A percentile compares a stretch with the other conserved stretches of the same genome.
These are phyloP conservation scores for Rhizopus arrhizus DNA, from an alignment of 371 early-diverging fungal genomes.

Conservation along the genomic window DNA sequence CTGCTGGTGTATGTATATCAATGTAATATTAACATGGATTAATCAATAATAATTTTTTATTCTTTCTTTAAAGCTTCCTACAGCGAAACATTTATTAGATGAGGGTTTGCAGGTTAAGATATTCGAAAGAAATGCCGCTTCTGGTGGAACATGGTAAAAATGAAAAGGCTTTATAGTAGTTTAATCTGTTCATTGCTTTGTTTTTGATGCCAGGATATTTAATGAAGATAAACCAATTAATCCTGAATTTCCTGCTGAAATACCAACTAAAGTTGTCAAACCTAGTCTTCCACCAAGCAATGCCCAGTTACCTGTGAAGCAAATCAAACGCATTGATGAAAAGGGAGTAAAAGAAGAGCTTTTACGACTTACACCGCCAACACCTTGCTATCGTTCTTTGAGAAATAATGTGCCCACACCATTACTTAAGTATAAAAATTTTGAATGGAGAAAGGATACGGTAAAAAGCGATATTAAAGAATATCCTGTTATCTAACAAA, in stretches of 20 bases:
- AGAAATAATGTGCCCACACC: slow-evolving; percentile 35
- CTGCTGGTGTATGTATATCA: slow-evolving; percentile 34
- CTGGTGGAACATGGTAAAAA: slow-evolving; percentile 43
- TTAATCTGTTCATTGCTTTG: background rate
- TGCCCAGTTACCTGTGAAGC: background rate
- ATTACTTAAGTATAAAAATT: slow-evolving; percentile 23
- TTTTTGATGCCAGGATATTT: slow-evolving; percentile 12
- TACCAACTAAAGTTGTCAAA: slow-evolving; percentile 18
- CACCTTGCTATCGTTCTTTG: slow-evolving; percentile 27
- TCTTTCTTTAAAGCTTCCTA: slow-evolving; percentile 24
- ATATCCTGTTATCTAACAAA: background rate
- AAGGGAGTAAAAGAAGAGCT: slow-evolving; percentile 10
- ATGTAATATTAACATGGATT: background rate
- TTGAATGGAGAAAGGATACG: slow-evolving; percentile 21
- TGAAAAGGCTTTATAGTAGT: background rate
- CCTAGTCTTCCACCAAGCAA: slow-evolving; percentile 15
- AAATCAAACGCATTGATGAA: background rate
- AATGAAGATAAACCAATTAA: slow-evolving; percentile 21
- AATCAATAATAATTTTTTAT: background rate
- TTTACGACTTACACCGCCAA: slow-evolving; percentile 17
- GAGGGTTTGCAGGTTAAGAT: slow-evolving; percentile 38
- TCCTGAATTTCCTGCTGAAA: slow-evolving; percentile 20
- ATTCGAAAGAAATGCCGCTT: slow-evolving; percentile 31
- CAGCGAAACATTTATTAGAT: slow-evolving; percentile 39
- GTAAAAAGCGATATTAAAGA: slow-evolving; percentile 8